These are phyloP conservation scores for Wickerhamomyces alni DNA, from an alignment of 805 yeast species.

Conservation along the genomic window DNA sequence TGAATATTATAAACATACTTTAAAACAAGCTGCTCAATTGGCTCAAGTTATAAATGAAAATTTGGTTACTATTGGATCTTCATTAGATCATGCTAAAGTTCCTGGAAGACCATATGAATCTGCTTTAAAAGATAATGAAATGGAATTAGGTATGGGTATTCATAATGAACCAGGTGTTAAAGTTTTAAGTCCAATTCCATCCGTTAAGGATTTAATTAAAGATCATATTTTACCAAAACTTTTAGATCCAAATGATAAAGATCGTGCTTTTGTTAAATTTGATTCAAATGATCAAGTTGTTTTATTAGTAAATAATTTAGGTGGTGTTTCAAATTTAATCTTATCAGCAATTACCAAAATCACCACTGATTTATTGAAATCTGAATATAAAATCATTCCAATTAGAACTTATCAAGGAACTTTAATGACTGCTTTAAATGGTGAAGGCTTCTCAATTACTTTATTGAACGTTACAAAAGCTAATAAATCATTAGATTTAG, in stretches of 20 bases:
- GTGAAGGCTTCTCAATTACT: slow-evolving; percentile 88
- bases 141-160: slow-evolving; percentile 92
- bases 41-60: slow-evolving; percentile 59
- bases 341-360: slow-evolving; percentile 65
- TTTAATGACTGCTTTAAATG: slow-evolving; percentile 83
- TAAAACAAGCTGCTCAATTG: slow-evolving; percentile 48
- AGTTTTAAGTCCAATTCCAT: slow-evolving; percentile 51
- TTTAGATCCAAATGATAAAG: slow-evolving; percentile 57
- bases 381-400: slow-evolving; percentile 53
- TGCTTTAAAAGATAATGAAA: slow-evolving; percentile 51
- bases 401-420: slow-evolving; percentile 68
- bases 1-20: slow-evolving; percentile 34
- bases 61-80: slow-evolving; percentile 82
- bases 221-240: slow-evolving; percentile 56
- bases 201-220: slow-evolving; percentile 52
- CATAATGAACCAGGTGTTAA: slow-evolving; percentile 91
- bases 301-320: slow-evolving; percentile 75
- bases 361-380: slow-evolving; percentile 45
- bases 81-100: slow-evolving; percentile 83
- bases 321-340: slow-evolving; percentile 83
- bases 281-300: slow-evolving; percentile 58
- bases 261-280: slow-evolving; percentile 77
- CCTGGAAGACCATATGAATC: slow-evolving; percentile 70
- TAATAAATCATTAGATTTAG: slow-evolving; percentile 26
- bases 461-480: slow-evolving; percentile 62